Evolutionary conservation across 2,329 filamentous ascomycete genomes (phyloP).

Genomic region (Colletotrichum melonis): DNA sequence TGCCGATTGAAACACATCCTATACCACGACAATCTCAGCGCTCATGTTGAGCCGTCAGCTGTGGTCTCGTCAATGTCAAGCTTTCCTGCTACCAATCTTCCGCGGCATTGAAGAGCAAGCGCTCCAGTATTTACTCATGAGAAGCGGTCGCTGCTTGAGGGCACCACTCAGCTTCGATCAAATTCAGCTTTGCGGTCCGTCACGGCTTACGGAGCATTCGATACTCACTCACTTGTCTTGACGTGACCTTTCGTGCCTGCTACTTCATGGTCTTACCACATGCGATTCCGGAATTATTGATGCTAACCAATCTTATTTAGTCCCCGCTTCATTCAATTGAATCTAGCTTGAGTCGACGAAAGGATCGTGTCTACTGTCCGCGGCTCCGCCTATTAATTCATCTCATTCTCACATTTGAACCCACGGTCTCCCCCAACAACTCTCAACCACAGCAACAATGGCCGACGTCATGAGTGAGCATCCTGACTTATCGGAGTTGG

Average conservation of each 20-base stretch:
- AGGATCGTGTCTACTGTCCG: background rate
- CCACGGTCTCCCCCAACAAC: background rate
- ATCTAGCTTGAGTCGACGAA: background rate
- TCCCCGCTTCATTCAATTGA: background rate
- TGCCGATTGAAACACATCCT: background rate
- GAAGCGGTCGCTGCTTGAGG: background rate
- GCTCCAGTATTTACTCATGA: background rate
- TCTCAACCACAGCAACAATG: slow-evolving; percentile 48
- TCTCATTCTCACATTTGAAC: background rate
- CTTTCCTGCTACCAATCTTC: background rate
- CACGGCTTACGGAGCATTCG: background rate
- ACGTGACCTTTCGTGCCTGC: background rate
- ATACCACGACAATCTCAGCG: background rate
- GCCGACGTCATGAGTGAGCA: slow-evolving; percentile 61
- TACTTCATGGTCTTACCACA: no score
- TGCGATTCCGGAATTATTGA: background rate
- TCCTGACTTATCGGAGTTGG: slow-evolving; percentile 56
- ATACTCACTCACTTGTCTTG: background rate
- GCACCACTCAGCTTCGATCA: background rate
- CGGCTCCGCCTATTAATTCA: background rate
- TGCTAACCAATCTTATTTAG: background rate
- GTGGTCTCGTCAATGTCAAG: background rate
- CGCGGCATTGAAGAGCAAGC: slow-evolving; percentile 12
- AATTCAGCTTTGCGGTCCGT: background rate
- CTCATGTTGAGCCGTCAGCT: background rate